Conservation (phyloP, 805 yeast species). For the Kuraishia floccosa region DNA sequence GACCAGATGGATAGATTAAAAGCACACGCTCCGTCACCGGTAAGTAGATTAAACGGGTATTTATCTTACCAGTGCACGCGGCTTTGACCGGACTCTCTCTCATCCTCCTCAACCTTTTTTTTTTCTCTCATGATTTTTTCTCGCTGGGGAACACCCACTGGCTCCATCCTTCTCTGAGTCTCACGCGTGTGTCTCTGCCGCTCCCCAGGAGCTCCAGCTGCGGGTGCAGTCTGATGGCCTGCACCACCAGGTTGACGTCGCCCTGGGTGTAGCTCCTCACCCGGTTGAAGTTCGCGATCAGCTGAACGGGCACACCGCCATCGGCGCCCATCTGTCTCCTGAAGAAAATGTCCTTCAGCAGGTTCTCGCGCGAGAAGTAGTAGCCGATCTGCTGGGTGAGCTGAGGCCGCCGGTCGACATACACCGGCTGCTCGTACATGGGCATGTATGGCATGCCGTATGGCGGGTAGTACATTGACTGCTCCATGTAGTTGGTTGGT, state of each 20-base stretch:
- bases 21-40: too few species aligned
- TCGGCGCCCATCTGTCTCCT: constrained; percentile 69
- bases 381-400: constrained; percentile 60
- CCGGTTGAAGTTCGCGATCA: constrained; percentile 65
- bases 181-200: constrained; percentile 41
- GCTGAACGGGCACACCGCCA: constrained; percentile 59
- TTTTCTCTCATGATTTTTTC: too few species aligned
- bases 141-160: constrained; percentile 59
- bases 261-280: constrained; percentile 55
- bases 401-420: constrained; percentile 15
- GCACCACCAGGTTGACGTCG: constrained; percentile 37
- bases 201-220: constrained; percentile 26
- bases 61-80: too few species aligned
- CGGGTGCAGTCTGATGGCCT: constrained; percentile 41
- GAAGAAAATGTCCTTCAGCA: constrained; percentile 73
- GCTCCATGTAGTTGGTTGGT: constrained; percentile 2
- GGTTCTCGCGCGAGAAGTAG: constrained; percentile 81
- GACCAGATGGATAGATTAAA: too few species aligned
- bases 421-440: constrained; percentile 7
- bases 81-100: too few species aligned
- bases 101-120: too few species aligned
- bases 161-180: constrained; percentile 45
- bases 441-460: constrained; percentile 2
- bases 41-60: too few species aligned
- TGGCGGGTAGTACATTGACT: background rate